phyloP scores from a whole-genome alignment of 306 rosid species.

The Clitoria ternatea region DNA sequence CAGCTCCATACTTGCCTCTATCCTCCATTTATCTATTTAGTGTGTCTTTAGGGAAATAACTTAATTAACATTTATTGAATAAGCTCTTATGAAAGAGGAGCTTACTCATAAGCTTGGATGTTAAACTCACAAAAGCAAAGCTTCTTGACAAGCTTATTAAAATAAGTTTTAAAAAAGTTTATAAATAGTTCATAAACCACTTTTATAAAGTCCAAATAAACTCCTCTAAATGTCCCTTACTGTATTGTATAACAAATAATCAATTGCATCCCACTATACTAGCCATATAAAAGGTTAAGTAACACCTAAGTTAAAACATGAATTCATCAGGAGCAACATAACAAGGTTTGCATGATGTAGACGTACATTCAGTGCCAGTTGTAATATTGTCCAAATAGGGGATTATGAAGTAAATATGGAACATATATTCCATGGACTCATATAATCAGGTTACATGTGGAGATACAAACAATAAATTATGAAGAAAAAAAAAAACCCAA shows the following conservation, averaged over 20 bases:
- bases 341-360: neutral
- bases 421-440: neutral
- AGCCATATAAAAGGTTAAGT: neutral
- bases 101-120: neutral
- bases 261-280: neutral
- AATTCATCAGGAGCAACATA: neutral
- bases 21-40: neutral
- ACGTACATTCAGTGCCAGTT: neutral
- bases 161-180: neutral
- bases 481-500: neutral
- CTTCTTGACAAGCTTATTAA: neutral
- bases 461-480: neutral
- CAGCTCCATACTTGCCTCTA: neutral
- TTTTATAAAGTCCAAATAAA: neutral
- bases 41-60: neutral
- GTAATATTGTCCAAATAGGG: neutral
- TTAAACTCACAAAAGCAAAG: neutral
- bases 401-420: neutral
- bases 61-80: neutral
- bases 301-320: neutral
- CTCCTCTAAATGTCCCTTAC: neutral
- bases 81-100: neutral
- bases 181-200: neutral
- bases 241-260: neutral
- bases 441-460: neutral